Base-by-base conservation (phyloP, 2,329 filamentous ascomycete species). In the Cercospora sp. region DNA sequence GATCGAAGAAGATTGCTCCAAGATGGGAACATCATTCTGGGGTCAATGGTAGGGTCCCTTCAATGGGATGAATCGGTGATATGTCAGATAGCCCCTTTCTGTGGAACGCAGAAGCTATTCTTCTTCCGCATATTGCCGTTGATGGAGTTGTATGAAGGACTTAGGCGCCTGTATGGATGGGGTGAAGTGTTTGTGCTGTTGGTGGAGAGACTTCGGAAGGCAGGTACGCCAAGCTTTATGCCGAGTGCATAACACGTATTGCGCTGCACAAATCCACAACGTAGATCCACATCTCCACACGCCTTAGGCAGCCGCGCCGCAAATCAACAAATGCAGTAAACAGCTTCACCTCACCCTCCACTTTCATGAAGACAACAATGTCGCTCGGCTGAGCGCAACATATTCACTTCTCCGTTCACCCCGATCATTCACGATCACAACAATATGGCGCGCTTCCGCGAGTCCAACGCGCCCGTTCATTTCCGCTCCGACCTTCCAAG, bases 401-500 rank as follows among this genome's bases (percentile, higher is more conserved):
- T 5, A 40, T 40, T 40, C 33, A 40, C 33, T 40, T 13, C 33
- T 36, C 10, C 13, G 5, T 36, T 16, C 33, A 36, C 33, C 13
- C 13, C 4, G 13, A 16, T 2, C 33, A 40, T 40, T 40, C 33
- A 40, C 33, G 5, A 16, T 40, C 33, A 16, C 33, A n/a, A 16
- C 33, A 31, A 20, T 2, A 64, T 64, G 63, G 63, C 63, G 12
- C 51, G 13, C 12, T 64, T 45, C 26, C 63, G 53, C 1, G 7
- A 28, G 5, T 59, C 51, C 63, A 64, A 64, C 26, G 51, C 20
- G 8, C 7, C 18, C 10, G 48, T 30, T 26, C 51, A 26, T 4
- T 20, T 64, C 13, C 62, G 31, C 28, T 64, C 62, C 16, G 61
- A 53, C 26, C 8, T 64, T 5, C 45, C 62, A 40, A 33, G 33